Evolutionary conservation across 805 yeast genomes (phyloP), one percentile per base, ranked within the genome.

Genomic region (Candida orba): DNA sequence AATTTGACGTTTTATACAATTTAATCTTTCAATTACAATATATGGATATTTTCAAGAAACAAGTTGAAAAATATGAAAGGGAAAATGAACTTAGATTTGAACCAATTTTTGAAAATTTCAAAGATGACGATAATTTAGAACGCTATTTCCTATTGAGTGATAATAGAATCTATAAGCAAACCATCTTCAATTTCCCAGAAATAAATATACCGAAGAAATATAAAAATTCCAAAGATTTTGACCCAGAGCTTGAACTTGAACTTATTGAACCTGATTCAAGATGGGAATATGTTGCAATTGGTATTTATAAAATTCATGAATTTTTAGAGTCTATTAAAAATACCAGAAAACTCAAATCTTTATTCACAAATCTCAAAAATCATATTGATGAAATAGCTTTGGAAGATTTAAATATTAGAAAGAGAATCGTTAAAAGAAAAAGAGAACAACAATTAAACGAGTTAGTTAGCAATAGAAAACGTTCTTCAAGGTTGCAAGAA

Each of bases 401-500:
- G 8, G 69, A 67, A 45, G 86, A 81, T 53, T 51, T 76, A 34
- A 71, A 69, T 45, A 77, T 76, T 52, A 65, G 86, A 49, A 75
- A 71, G 52, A 72, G 71, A 46, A 65, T 78, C 15, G 57, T 73
- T 25, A 76, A 75, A 49, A 67, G 84, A 52, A 75, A 72, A 51
- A 80, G 77, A 57, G 86, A 81, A 44, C 71, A 75, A 37, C 80
- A 83, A 50, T 69, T 84, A 72, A 76, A 75, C 39, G 74, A 73
- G 20, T 59, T 85, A 43, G 62, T 85, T 55, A 79, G 79, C 4
- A 76, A 84, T 44, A 71, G 93, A 54, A 84, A 85, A 54, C 71
- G 87, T 51, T 84, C 91, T 0, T 77, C 88, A 2, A 72, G 93
- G 61, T 61, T 85, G 36, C 85, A 81, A 51, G 84, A 83, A 17